A percentile compares a stretch with the other conserved stretches of the same genome.
These are phyloP conservation scores for Ophiostoma ulmi DNA, from an alignment of 2,329 filamentous ascomycete species.

Conservation along the genomic window DNA sequence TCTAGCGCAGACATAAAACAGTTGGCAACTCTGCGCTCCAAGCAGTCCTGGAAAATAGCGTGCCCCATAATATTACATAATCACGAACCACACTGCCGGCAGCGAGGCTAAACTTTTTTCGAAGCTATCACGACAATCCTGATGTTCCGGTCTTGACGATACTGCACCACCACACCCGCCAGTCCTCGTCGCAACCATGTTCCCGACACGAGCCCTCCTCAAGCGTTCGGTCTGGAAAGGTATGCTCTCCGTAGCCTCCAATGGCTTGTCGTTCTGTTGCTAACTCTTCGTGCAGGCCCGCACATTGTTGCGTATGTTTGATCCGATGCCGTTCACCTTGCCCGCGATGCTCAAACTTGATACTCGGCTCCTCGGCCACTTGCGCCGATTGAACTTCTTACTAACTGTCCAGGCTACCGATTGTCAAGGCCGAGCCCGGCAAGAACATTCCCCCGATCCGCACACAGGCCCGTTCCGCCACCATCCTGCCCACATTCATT, in stretches of 20 bases:
- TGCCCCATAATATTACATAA: slow-evolving; percentile 12
- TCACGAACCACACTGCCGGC: background rate
- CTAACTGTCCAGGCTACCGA: slow-evolving; percentile 50
- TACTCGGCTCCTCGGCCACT: background rate
- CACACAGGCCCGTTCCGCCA: slow-evolving; percentile 81
- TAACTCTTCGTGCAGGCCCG: slow-evolving; percentile 40
- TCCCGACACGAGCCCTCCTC: slow-evolving; percentile 61
- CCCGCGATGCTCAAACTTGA: background rate
- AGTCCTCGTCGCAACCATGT: slow-evolving; percentile 46
- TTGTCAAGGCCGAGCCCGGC: slow-evolving; percentile 55
- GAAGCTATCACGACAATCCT: slow-evolving; percentile 20
- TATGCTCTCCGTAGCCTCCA: slow-evolving; percentile 35
- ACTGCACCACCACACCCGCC: background rate
- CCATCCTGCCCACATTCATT: slow-evolving; percentile 88
- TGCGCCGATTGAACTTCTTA: background rate
- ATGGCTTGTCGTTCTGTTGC: slow-evolving; percentile 6
- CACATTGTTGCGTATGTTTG: slow-evolving; percentile 48
- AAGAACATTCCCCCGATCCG: slow-evolving; percentile 67
- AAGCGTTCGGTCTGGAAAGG: slow-evolving; percentile 87
- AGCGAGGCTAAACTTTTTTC: slow-evolving; percentile 18
- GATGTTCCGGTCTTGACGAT: slow-evolving; percentile 18
- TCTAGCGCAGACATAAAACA: background rate
- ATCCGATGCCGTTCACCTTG: background rate
- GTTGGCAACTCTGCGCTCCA: background rate
- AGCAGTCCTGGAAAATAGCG: background rate